Percentiles rank a stretch among this genome's conserved stretches.
phyloP scores from a whole-genome alignment of 2,329 filamentous ascomycete genomes.

The Colletotrichum liaoningense region DNA sequence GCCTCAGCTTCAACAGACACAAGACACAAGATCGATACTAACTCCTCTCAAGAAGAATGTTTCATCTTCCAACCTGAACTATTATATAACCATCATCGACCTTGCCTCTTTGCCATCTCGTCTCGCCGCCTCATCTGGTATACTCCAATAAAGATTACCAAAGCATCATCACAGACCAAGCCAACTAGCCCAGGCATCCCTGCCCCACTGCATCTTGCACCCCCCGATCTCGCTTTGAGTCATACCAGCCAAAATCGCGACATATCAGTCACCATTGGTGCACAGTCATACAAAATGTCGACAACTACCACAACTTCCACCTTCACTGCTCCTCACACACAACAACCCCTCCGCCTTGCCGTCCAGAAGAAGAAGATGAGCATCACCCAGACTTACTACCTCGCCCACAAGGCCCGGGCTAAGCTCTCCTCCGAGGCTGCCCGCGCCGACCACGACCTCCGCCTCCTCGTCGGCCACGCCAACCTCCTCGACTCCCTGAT shows the following conservation, averaged over 20 bases:
- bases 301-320: conserved; percentile 33
- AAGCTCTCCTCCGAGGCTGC: conserved; percentile 96
- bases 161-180: conserved; percentile 25
- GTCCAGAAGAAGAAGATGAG: conserved; percentile 82
- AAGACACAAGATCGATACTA: conserved; percentile 14
- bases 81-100: conserved; percentile 15
- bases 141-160: conserved; percentile 16
- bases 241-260: conserved; percentile 35
- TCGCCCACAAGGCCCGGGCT: conserved; percentile 93
- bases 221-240: conserved; percentile 36
- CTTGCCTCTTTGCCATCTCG: conserved; percentile 3
- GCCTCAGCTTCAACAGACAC: conserved; percentile 21
- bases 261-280: conserved; percentile 34
- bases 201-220: conserved; percentile 20
- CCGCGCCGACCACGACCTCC: conserved; percentile 92
- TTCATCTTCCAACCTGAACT: not conserved
- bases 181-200: conserved; percentile 33
- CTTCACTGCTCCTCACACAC: conserved; percentile 35
- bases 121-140: not conserved
- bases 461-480: conserved; percentile 95
- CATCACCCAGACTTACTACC: conserved; percentile 97
- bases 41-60: conserved; percentile 25
- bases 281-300: conserved; percentile 46
- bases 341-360: conserved; percentile 47
- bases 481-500: conserved; percentile 97